Conservation (phyloP, 2,329 filamentous ascomycete genomes). For the Juglanconis juglandina region DNA sequence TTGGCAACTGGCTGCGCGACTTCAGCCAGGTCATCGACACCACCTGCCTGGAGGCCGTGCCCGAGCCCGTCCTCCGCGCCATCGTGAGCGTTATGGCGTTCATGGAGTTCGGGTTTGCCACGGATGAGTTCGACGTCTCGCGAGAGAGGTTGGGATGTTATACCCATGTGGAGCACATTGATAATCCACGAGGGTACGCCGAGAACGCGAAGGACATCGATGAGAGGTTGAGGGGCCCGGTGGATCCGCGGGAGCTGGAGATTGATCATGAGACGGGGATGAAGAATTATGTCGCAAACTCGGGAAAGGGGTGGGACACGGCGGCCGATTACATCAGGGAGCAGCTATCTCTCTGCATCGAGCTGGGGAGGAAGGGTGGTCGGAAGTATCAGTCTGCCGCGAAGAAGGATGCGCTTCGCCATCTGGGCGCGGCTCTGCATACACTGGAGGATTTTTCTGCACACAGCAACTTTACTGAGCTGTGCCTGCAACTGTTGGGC, state of each 20-base stretch:
- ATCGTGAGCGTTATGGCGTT: conserved; percentile 54
- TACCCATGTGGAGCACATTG: conserved; percentile 52
- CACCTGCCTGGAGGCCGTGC: conserved; percentile 49
- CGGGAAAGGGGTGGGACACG: conserved; percentile 26
- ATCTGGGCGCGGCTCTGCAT: conserved; percentile 48
- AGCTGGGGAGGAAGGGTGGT: conserved; percentile 23
- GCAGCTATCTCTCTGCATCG: conserved; percentile 25
- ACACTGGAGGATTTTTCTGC: conserved; percentile 53
- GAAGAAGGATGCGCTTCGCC: conserved; percentile 25
- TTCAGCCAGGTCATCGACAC: conserved; percentile 54
- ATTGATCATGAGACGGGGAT: conserved; percentile 29
- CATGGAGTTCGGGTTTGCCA: conserved; percentile 55
- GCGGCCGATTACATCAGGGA: conserved; percentile 28
- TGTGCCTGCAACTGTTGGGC: conserved; percentile 48
- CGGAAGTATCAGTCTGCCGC: conserved; percentile 19
- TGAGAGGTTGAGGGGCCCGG: conserved; percentile 26
- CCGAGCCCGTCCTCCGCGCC: conserved; percentile 50
- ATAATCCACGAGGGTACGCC: conserved; percentile 38
- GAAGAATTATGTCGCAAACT: conserved; percentile 31
- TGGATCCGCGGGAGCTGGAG: conserved; percentile 27
- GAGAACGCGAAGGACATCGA: conserved; percentile 28
- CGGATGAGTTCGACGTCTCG: conserved; percentile 54
- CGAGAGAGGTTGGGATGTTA: conserved; percentile 47
- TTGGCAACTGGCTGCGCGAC: conserved; percentile 34
- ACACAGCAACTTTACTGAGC: conserved; percentile 53